phyloP scores from a whole-genome alignment of 192 early-diverging fungal species.

The Coemansia sp. region DNA sequence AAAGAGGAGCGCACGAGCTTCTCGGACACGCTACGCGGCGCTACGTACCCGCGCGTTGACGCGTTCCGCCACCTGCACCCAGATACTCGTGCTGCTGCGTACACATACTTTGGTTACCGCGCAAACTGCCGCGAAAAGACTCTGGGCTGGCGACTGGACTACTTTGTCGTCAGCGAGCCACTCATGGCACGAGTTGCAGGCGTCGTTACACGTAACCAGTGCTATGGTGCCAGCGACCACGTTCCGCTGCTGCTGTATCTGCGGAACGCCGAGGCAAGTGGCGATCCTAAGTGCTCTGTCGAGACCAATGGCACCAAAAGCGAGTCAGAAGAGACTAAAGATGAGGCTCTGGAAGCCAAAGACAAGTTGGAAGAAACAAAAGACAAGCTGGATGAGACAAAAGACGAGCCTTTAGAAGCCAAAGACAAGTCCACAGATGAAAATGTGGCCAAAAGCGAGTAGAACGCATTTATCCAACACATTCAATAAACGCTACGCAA shows the following conservation, averaged over 20 bases:
- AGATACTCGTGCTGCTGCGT: slow-evolving; percentile 57
- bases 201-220: slow-evolving; percentile 68
- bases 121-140: slow-evolving; percentile 67
- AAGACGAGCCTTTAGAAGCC: no score
- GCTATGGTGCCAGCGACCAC: slow-evolving; percentile 88
- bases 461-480: no score
- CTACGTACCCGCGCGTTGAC: slow-evolving; percentile 60
- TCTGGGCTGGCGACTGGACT: slow-evolving; percentile 85
- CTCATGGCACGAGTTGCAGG: slow-evolving; percentile 60
- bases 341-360: no score
- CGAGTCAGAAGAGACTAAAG: no score
- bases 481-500: not conserved
- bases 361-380: no score
- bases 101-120: slow-evolving; percentile 79
- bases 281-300: not conserved
- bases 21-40: slow-evolving; percentile 56
- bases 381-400: no score
- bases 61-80: slow-evolving; percentile 73
- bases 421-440: no score
- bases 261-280: not conserved
- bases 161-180: slow-evolving; percentile 70
- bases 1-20: slow-evolving; percentile 77
- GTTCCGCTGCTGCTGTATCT: slow-evolving; percentile 71
- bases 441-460: no score
- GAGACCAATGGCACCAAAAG: not conserved